Evolutionary conservation across 2,329 filamentous ascomycete species (phyloP).

Genomic region (Geosmithia putterillii): DNA sequence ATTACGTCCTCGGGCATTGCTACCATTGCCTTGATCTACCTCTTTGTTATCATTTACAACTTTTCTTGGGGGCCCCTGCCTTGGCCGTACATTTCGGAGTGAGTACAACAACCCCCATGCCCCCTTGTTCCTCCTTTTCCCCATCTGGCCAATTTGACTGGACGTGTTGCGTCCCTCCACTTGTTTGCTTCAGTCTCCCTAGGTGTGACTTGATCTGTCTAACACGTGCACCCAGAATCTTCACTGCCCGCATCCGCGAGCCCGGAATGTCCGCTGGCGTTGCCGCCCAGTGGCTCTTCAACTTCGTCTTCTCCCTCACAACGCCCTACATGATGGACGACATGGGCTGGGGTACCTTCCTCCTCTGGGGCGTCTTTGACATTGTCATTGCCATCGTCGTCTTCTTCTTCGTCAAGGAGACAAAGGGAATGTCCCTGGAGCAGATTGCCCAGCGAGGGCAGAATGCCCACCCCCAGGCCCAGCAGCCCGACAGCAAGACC

Average conservation of each 20-base stretch:
- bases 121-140: not conserved
- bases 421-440: conserved; percentile 44
- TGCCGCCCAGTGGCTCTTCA: conserved; percentile 54
- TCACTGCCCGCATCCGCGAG: conserved; percentile 44
- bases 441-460: conserved; percentile 24
- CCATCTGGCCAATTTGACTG: not conserved
- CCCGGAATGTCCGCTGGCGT: conserved; percentile 51
- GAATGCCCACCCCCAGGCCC: not conserved
- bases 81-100: conserved; percentile 49
- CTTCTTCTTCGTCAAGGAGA: conserved; percentile 52
- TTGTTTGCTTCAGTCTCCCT: no score
- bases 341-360: conserved; percentile 41
- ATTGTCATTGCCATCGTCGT: conserved; percentile 45
- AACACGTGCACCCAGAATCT: conserved; percentile 47
- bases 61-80: conserved; percentile 51
- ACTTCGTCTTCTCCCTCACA: conserved; percentile 41
- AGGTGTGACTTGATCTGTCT: no score
- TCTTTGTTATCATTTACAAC: conserved; percentile 52
- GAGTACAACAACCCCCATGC: conserved; percentile 4
- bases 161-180: no score
- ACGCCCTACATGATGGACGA: conserved; percentile 36
- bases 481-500: not conserved
- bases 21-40: conserved; percentile 44
- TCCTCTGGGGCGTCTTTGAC: conserved; percentile 51
- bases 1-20: conserved; percentile 29